Percentiles rank a stretch among this genome's conserved stretches.
Conservation (phyloP, 345 rosid species). For the Alliaria petiolata region DNA sequence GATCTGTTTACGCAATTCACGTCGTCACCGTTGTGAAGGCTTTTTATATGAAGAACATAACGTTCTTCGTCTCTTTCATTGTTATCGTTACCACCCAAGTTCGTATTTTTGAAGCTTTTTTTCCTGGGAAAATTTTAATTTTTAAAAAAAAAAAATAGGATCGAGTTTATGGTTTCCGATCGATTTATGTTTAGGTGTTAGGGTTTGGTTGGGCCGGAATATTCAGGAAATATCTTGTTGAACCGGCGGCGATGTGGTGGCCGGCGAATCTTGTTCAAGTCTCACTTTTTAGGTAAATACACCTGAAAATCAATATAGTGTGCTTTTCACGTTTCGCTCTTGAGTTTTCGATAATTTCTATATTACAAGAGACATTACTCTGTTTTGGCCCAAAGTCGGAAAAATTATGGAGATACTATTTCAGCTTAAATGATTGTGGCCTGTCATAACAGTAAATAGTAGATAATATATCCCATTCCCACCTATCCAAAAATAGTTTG, state of each 20-base stretch:
- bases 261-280: slow-evolving; percentile 98
- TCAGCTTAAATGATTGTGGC: neutral
- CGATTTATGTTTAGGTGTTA: slow-evolving; percentile 58
- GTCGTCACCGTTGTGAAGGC: slow-evolving; percentile 84
- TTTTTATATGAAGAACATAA: slow-evolving; percentile 71
- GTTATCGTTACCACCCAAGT: slow-evolving; percentile 92
- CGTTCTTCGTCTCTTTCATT: slow-evolving; percentile 80
- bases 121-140: neutral
- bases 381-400: no score
- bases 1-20: slow-evolving; percentile 84
- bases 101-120: neutral
- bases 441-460: neutral
- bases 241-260: slow-evolving; percentile 99
- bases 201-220: slow-evolving; percentile 99
- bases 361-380: neutral
- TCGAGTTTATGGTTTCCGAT: slow-evolving; percentile 18
- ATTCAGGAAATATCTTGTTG: slow-evolving; percentile 78
- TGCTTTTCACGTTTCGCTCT: neutral
- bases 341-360: slow-evolving; percentile 7
- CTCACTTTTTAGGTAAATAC: slow-evolving; percentile 76
- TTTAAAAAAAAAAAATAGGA: no score
- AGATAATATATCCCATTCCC: neutral
- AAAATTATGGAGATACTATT: no score
- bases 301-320: neutral
- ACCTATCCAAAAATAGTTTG: neutral